phyloP scores from a whole-genome alignment of 768 basidiomycete species.

The Hericium rajendrae region DNA sequence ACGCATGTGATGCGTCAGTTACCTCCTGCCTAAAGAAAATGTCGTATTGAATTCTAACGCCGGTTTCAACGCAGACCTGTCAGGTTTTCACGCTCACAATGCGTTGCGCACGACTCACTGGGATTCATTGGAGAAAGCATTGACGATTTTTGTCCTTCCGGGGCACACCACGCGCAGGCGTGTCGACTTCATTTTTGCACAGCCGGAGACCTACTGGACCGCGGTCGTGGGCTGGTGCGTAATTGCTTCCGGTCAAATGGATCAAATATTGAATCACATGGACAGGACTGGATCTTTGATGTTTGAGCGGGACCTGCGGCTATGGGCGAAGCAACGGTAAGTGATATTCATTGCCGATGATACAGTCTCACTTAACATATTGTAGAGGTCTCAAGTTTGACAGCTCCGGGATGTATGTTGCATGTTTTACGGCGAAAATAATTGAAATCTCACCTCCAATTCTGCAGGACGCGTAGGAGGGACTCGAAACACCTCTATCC shows the following conservation, averaged over 20 bases:
- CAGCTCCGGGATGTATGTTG: conserved; percentile 64
- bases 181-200: conserved; percentile 77
- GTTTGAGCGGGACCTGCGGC: conserved; percentile 79
- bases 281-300: conserved; percentile 79
- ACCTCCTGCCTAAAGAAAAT: neutral
- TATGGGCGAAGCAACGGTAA: conserved; percentile 59
- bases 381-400: conserved; percentile 74
- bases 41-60: too few species aligned
- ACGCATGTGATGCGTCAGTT: conserved; percentile 79
- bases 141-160: conserved; percentile 72
- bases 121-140: conserved; percentile 77
- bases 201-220: conserved; percentile 74
- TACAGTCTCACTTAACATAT: conserved; percentile 2
- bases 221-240: conserved; percentile 81
- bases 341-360: conserved; percentile 3
- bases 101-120: conserved; percentile 49
- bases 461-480: conserved; percentile 46
- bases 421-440: neutral
- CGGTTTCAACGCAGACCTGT: conserved; percentile 35
- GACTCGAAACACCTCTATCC: conserved; percentile 55
- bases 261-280: too few species aligned
- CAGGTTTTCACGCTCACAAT: conserved; percentile 48
- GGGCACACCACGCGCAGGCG: conserved; percentile 42
- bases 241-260: neutral
- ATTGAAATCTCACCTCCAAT: neutral